Evolutionary conservation across 495 filamentous ascomycete genomes (phyloP).

Genomic region (Penicillium longicatenatum): DNA sequence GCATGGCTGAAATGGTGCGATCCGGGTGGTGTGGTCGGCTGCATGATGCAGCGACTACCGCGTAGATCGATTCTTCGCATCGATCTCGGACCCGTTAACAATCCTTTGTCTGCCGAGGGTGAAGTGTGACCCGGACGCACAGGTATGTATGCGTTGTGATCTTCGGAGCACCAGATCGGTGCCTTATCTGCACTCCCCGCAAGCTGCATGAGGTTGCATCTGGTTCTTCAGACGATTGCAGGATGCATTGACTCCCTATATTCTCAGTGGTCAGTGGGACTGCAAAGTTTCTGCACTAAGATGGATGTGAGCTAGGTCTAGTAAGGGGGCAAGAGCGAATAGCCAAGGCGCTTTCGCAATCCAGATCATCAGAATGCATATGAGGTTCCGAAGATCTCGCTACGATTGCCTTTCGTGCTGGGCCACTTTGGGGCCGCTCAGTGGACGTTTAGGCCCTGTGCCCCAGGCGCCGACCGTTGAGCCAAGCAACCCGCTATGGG

Average conservation of each 20-base stretch:
- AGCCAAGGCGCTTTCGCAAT: constrained; percentile 9
- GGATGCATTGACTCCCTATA: neutral
- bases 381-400: constrained; percentile 24
- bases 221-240: constrained; percentile 10
- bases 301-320: neutral
- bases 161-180: constrained; percentile 2
- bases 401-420: constrained; percentile 20
- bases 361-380: constrained; percentile 19
- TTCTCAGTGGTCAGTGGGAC: neutral
- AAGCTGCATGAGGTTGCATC: constrained; percentile 2
- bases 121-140: neutral
- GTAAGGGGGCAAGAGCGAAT: constrained; percentile 1
- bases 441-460: constrained; percentile 18
- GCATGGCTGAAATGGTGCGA: constrained; percentile 31
- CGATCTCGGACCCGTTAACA: constrained; percentile 20
- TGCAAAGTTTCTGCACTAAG: neutral
- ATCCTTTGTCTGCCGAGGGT: constrained; percentile 17
- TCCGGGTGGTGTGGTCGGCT: constrained; percentile 24
- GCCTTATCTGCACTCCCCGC: constrained; percentile 3
- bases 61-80: constrained; percentile 32
- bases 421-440: constrained; percentile 8
- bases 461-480: constrained; percentile 25
- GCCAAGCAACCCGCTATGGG: constrained; percentile 24
- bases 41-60: constrained; percentile 24
- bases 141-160: constrained; percentile 4